These are phyloP conservation scores for Wickerhamiella shivajii DNA, from an alignment of 805 yeast species.

Conservation along the genomic window DNA sequence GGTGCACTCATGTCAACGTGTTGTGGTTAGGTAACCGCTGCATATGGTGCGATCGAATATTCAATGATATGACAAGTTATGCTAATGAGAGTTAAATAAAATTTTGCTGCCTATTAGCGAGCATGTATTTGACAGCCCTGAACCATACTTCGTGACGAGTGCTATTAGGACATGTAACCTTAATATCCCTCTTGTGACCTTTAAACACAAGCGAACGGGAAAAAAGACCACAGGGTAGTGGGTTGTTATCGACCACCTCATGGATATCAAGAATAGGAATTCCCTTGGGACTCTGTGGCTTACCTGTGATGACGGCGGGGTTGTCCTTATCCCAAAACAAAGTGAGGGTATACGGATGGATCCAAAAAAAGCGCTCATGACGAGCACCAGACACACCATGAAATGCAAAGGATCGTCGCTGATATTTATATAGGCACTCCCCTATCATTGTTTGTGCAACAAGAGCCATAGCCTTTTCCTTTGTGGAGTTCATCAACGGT, in stretches of 20 bases:
- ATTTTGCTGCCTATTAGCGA: no score
- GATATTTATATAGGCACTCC: constrained; percentile 77
- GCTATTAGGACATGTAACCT: constrained; percentile 76
- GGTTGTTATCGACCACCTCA: constrained; percentile 64
- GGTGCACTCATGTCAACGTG: no score
- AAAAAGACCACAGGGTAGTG: constrained; percentile 76
- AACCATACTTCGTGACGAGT: constrained; percentile 86
- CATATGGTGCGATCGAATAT: no score
- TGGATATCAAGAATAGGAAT: constrained; percentile 59
- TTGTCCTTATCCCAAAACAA: constrained; percentile 77
- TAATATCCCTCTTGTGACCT: constrained; percentile 50
- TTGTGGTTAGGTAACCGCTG: no score
- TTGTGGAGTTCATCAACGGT: no score
- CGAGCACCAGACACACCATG: no score
- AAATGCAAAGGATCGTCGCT: no score
- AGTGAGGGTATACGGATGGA: constrained; percentile 85
- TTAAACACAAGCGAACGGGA: constrained; percentile 70
- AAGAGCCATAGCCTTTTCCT: no score
- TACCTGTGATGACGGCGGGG: constrained; percentile 53
- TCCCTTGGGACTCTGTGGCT: constrained; percentile 51
- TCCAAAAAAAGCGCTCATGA: constrained; percentile 91
- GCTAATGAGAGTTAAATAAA: no score
- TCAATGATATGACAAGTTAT: no score
- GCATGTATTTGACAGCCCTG: constrained; percentile 61
- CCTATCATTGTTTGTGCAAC: constrained; percentile 90